These are phyloP conservation scores for Starmerella scarabaei DNA, from an alignment of 805 yeast genomes.

Conservation along the genomic window DNA sequence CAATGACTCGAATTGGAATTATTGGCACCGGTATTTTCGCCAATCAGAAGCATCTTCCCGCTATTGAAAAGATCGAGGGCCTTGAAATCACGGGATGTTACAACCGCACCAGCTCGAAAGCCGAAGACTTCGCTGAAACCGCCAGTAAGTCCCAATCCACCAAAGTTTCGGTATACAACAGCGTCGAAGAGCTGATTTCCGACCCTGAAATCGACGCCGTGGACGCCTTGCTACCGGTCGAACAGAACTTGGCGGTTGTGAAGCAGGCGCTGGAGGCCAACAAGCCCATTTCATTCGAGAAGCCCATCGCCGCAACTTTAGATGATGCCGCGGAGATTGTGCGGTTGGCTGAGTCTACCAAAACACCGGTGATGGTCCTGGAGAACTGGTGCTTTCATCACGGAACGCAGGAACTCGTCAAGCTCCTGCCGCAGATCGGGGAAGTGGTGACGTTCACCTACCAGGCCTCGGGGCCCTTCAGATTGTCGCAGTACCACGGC, in stretches of 20 bases:
- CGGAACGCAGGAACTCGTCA: constrained; percentile 42
- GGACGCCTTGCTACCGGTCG: constrained; percentile 85
- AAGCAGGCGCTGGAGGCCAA: constrained; percentile 55
- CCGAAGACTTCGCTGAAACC: constrained; percentile 56
- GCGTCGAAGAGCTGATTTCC: constrained; percentile 49
- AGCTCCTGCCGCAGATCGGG: constrained; percentile 60
- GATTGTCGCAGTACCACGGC: constrained; percentile 35
- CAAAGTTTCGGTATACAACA: constrained; percentile 40
- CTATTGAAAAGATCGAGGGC: constrained; percentile 35
- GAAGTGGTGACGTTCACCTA: constrained; percentile 31
- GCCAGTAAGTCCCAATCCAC: constrained; percentile 32
- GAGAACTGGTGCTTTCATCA: constrained; percentile 78
- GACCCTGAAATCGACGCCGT: constrained; percentile 61
- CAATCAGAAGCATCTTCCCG: constrained; percentile 68
- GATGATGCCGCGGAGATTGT: constrained; percentile 74
- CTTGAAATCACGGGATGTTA: constrained; percentile 56
- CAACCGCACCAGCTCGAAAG: constrained; percentile 77
- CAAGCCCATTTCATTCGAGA: constrained; percentile 74
- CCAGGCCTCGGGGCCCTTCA: constrained; percentile 40
- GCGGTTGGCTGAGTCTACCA: constrained; percentile 44
- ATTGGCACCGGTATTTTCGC: constrained; percentile 52
- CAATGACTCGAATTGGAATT: constrained; percentile 14
- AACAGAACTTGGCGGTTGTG: constrained; percentile 56
- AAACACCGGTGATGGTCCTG: constrained; percentile 58
- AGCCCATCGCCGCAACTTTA: constrained; percentile 82